phyloP scores from a whole-genome alignment of 140 eudicot genomes.

The Bidens hawaiensis region DNA sequence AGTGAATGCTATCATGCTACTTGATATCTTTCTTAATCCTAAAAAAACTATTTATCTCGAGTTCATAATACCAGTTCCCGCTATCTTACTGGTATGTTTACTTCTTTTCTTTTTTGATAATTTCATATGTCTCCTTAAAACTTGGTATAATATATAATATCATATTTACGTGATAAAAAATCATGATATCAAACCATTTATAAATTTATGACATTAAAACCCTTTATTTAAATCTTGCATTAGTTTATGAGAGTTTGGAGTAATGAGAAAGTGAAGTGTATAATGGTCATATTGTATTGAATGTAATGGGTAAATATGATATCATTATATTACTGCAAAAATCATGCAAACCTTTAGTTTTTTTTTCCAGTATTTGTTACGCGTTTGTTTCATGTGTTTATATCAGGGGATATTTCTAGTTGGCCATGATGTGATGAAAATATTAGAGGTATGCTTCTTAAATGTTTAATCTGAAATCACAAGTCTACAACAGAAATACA shows the following conservation, averaged over 20 bases:
- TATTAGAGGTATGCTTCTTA: slow-evolving; percentile 53
- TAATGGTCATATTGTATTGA: not conserved
- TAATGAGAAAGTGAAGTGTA: not conserved
- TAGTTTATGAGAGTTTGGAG: not conserved
- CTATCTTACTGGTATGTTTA: slow-evolving; percentile 58
- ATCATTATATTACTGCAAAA: not conserved
- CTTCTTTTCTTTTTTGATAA: slow-evolving; percentile 9
- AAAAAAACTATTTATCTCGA: slow-evolving; percentile 51
- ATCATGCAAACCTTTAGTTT: not conserved
- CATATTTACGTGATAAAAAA: not conserved
- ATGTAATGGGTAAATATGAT: not conserved
- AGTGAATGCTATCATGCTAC: slow-evolving; percentile 87
- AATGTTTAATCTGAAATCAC: not conserved
- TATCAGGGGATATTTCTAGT: slow-evolving; percentile 70
- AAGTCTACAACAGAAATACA: not conserved
- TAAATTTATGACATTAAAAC: not conserved
- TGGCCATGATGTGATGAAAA: slow-evolving; percentile 64
- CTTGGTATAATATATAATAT: not conserved
- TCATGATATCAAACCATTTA: not conserved
- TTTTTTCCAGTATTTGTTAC: not conserved
- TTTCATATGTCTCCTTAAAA: not conserved
- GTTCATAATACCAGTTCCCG: slow-evolving; percentile 82
- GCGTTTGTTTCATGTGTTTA: slow-evolving; percentile 1
- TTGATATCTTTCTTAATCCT: slow-evolving; percentile 76
- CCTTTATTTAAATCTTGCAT: not conserved